These are phyloP conservation scores for Trametes sp. DNA, from an alignment of 1,284 basidiomycete species.

Conservation along the genomic window DNA sequence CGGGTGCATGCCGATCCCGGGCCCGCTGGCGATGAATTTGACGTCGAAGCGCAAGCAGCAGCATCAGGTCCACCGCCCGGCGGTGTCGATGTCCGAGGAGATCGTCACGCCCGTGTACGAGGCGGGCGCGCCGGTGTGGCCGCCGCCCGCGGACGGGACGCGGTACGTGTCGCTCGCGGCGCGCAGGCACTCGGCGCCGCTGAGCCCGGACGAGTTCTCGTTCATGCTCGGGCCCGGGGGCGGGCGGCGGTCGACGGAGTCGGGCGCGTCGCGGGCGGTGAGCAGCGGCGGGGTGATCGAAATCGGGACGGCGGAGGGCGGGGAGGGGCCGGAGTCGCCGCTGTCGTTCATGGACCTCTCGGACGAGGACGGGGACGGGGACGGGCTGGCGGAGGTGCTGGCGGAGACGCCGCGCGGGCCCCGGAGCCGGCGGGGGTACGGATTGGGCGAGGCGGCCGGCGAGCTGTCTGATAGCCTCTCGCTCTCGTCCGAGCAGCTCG, in stretches of 20 bases:
- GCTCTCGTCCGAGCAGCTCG: conserved; percentile 57
- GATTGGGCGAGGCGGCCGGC: conserved; percentile 40
- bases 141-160: conserved; percentile 43
- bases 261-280: conserved; percentile 9
- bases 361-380: conserved; percentile 56
- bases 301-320: conserved; percentile 33
- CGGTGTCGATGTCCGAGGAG: conserved; percentile 51
- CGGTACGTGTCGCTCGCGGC: conserved; percentile 42
- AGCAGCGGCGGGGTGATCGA: conserved; percentile 32
- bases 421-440: conserved; percentile 33
- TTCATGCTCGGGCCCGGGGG: conserved; percentile 30
- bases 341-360: conserved; percentile 74
- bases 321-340: conserved; percentile 42
- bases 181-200: conserved; percentile 62
- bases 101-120: conserved; percentile 29
- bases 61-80: conserved; percentile 47
- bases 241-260: conserved; percentile 15
- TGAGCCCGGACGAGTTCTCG: conserved; percentile 46
- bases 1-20: conserved; percentile 29
- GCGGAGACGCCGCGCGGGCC: conserved; percentile 41
- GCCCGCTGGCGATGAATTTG: conserved; percentile 26
- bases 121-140: conserved; percentile 36
- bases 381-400: conserved; percentile 37
- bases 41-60: conserved; percentile 35
- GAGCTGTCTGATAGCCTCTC: conserved; percentile 55